Evolutionary conservation across 2,329 filamentous ascomycete species (phyloP), one percentile per base, ranked within the genome.

Genomic region (Aspergillus pseudoviridinutans): DNA sequence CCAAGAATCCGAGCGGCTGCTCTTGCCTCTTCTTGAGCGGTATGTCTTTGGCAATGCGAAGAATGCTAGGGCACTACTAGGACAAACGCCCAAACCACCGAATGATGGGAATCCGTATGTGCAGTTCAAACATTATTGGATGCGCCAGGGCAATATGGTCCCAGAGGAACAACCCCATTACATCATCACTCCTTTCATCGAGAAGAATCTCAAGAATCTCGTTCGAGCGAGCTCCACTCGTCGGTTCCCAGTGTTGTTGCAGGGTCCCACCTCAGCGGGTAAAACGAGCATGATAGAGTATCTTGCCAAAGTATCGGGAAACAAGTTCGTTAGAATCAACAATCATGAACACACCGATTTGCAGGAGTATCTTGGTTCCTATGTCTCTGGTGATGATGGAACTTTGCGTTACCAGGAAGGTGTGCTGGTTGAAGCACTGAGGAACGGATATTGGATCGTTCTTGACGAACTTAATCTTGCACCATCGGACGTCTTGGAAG

Each of bases 221-320:
- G 93, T 97, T 10, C 85, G 95, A 68, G 95, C 94, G 3, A 92
- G 92, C 17, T 97, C 93, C 0, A 99, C 93, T 4, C 81, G 92
- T 38, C 86, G 90, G 51, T 99, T 96, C 71, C 95, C 94, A 0
- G 91, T 99, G 51, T 81, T 99, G 9, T 89, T 99, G 22, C 94
- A 99, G 74, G 94, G 94, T 3, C 94, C 95, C 12, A 99, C 94
- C 0, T 99, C 95, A 4, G 90, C 93, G 12, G 94, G 94, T 62
- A 99, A 99, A 76, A 99, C 94, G 0, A 97, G 93, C 74, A 99
- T 99, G 94, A 96, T 99, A 46, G 93, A 97, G 74, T 97, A 96
- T 71, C 82, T 99, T 41, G 93, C 95, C n/a, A 94, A 96, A 68
- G 89, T 90, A 55, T 97, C 92, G 29, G 94, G 95, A 3, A 96